A percentile compares a stretch with the other conserved stretches of the same genome.
phyloP scores from a whole-genome alignment of 192 early-diverging fungal species.

The Linnemannia hyalina region DNA sequence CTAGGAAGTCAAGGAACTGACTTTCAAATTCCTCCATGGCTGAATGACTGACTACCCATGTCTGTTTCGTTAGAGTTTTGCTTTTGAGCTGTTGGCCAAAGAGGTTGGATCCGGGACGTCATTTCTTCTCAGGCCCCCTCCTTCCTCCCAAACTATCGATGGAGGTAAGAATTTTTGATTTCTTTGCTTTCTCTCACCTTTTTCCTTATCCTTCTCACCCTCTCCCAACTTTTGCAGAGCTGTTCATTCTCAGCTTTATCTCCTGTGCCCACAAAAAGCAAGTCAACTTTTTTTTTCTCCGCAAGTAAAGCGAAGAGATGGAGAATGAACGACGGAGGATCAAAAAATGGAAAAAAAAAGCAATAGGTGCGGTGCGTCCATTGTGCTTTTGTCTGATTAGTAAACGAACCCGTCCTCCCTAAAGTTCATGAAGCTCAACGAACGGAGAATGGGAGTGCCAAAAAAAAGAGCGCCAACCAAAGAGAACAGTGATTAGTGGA shows the following conservation, averaged over 20 bases:
- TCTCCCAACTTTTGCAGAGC: not conserved
- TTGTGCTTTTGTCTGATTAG: not conserved
- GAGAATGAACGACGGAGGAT: slow-evolving; percentile 8
- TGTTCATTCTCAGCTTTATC: not conserved
- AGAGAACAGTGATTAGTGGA: not conserved
- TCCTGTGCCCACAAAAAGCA: not conserved
- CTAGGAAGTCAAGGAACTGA: not conserved
- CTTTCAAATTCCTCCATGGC: not conserved
- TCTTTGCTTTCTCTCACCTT: not conserved
- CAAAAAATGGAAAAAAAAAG: not conserved
- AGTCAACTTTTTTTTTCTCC: not conserved
- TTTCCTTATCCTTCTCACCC: not conserved
- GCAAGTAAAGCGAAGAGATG: not conserved
- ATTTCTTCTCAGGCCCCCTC: not conserved
- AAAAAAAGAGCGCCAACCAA: not conserved
- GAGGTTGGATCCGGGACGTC: not conserved
- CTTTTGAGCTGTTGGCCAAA: not conserved
- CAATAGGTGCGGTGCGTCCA: not conserved
- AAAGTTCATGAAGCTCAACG: too few species aligned
- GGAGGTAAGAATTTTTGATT: not conserved
- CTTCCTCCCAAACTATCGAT: not conserved
- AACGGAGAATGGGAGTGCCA: too few species aligned
- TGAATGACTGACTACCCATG: too few species aligned
- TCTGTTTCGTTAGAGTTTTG: not conserved
- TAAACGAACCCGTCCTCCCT: not conserved